phyloP scores from a whole-genome alignment of 2,329 filamentous ascomycete species.

The Grosmannia penicillata region DNA sequence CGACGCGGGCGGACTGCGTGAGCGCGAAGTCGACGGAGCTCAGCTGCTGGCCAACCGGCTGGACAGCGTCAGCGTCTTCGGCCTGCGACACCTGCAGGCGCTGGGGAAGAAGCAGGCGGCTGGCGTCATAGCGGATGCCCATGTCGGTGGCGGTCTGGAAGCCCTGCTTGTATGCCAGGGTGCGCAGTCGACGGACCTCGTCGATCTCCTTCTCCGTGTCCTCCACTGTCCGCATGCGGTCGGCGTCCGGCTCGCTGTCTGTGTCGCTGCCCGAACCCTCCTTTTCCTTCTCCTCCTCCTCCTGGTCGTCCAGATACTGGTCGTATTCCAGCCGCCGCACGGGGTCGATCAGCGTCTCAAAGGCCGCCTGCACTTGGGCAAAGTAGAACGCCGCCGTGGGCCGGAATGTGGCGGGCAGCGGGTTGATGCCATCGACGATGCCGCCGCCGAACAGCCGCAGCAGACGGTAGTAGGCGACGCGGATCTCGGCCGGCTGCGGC shows the following conservation, averaged over 20 bases:
- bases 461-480: constrained; percentile 28
- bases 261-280: constrained; percentile 4
- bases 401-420: too few relatives aligned
- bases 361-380: constrained; percentile 25
- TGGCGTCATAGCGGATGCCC: constrained; percentile 22
- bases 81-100: constrained; percentile 3
- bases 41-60: too few relatives aligned
- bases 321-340: constrained; percentile 27
- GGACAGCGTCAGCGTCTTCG: not conserved
- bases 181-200: constrained; percentile 1
- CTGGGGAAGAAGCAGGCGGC: constrained; percentile 7
- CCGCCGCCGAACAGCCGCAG: constrained; percentile 25
- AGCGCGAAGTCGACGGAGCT: constrained; percentile 23
- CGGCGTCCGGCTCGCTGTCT: constrained; percentile 11
- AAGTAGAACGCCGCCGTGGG: constrained; percentile 25
- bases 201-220: not conserved
- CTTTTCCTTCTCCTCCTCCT: constrained; percentile 12
- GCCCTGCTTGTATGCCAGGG: constrained; percentile 11
- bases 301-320: constrained; percentile 9
- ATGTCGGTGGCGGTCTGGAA: constrained; percentile 21
- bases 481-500: constrained; percentile 21
- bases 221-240: constrained; percentile 3
- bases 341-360: constrained; percentile 32
- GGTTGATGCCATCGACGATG: constrained; percentile 14
- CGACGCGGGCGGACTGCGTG: constrained; percentile 22